These are phyloP conservation scores for Monilinia fructigena DNA, from an alignment of 2,329 filamentous ascomycete genomes.

Conservation along the genomic window DNA sequence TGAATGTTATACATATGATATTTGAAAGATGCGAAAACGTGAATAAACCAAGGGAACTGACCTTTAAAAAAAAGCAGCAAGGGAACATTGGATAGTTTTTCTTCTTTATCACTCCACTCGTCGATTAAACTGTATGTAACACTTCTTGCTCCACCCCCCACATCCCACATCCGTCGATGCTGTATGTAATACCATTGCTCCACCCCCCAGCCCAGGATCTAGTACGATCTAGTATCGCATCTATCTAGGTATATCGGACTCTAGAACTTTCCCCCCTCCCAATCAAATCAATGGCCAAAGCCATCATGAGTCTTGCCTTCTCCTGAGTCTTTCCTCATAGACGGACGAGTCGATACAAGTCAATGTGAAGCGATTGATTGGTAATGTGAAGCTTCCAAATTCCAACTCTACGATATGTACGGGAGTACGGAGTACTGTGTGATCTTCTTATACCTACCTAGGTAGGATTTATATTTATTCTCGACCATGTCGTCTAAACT, in stretches of 20 bases:
- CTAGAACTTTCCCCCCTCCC: constrained; percentile 18
- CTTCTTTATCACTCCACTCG: constrained; percentile 2
- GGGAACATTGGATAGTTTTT: neutral
- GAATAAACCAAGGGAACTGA: too few species aligned
- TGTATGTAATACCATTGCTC: too few species aligned
- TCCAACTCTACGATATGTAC: neutral
- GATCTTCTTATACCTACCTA: neutral
- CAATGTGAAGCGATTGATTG: constrained; percentile 1
- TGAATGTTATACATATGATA: too few species aligned
- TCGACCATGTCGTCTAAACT: neutral
- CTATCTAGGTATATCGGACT: neutral
- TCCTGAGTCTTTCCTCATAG: neutral
- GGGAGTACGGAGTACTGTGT: neutral
- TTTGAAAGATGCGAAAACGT: too few species aligned
- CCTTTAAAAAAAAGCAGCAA: constrained; percentile 14
- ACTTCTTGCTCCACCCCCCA: too few species aligned
- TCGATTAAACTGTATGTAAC: too few species aligned
- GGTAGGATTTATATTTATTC: too few species aligned
- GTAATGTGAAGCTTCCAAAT: neutral
- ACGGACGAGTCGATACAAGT: neutral
- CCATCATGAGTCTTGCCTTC: neutral
- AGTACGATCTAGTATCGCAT: neutral
- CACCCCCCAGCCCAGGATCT: neutral
- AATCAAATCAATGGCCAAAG: constrained; percentile 9
- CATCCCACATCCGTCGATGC: neutral